Evolutionary conservation across 305 asterid species (phyloP).

Genomic region (Rubia peregrina): DNA sequence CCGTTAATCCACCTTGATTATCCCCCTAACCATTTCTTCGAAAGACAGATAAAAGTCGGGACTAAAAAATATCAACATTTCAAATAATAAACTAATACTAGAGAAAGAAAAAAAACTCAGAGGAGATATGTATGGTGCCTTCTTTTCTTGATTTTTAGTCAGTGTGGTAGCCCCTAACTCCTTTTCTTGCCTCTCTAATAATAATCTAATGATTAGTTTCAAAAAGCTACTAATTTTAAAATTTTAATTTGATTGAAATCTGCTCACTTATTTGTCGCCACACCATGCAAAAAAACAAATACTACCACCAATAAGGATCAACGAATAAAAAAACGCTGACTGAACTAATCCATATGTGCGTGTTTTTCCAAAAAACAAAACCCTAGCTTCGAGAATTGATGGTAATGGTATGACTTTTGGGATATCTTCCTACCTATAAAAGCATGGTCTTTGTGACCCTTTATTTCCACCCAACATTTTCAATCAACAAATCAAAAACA

Average conservation of each 20-base stretch:
- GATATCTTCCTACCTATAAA: conserved; percentile 39
- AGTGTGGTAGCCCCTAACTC: background rate
- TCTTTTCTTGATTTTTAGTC: conserved; percentile 18
- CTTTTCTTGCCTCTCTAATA: background rate
- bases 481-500: conserved; percentile 9
- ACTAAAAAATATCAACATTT: too few relatives aligned
- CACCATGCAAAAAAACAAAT: conserved; percentile 15
- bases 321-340: conserved; percentile 25
- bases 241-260: conserved; percentile 22
- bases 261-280: conserved; percentile 35
- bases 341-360: conserved; percentile 58
- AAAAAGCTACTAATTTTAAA: conserved; percentile 31
- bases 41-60: too few relatives aligned
- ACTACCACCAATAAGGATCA: conserved; percentile 1
- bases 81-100: too few relatives aligned
- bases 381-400: background rate
- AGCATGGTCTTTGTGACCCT: conserved; percentile 35
- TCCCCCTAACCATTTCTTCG: too few relatives aligned
- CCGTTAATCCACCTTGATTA: too few relatives aligned
- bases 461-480: conserved; percentile 29
- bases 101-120: too few relatives aligned
- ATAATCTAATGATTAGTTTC: conserved; percentile 25
- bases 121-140: conserved; percentile 23
- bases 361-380: conserved; percentile 6
- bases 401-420: conserved; percentile 36